These are phyloP conservation scores for Vickermania ingenoplastis DNA, from an alignment of 208 protist genomes.

Conservation along the genomic window DNA sequence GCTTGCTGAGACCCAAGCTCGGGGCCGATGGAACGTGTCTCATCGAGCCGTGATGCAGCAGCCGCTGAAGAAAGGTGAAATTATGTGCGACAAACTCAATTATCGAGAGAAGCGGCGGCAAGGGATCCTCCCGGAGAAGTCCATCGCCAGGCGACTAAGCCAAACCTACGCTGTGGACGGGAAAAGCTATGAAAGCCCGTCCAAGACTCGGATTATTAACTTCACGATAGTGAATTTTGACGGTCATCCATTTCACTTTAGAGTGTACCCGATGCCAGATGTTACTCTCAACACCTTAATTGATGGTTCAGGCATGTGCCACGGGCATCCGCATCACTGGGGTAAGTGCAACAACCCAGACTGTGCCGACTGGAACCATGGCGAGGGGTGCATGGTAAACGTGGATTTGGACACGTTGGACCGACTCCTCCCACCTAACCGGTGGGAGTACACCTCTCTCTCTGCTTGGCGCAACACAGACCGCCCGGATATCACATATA, in stretches of 20 bases:
- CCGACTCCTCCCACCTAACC: slow-evolving; percentile 67
- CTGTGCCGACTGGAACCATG: slow-evolving; percentile 84
- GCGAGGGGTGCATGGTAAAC: slow-evolving; percentile 85
- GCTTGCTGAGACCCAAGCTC: slow-evolving; percentile 72
- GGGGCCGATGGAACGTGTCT: slow-evolving; percentile 71
- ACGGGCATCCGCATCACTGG: slow-evolving; percentile 71
- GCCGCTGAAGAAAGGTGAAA: slow-evolving; percentile 76
- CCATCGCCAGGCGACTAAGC: slow-evolving; percentile 67
- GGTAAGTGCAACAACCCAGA: slow-evolving; percentile 86
- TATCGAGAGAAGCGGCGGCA: slow-evolving; percentile 67
- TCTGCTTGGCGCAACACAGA: slow-evolving; percentile 65
- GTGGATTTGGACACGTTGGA: slow-evolving; percentile 86
- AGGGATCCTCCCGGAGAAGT: slow-evolving; percentile 77
- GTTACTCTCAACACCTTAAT: slow-evolving; percentile 87
- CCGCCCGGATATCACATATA: slow-evolving; percentile 77
- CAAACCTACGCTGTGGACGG: slow-evolving; percentile 81
- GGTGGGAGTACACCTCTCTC: slow-evolving; percentile 86
- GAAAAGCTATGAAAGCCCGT: slow-evolving; percentile 52
- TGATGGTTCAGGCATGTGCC: slow-evolving; percentile 85
- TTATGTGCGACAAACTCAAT: slow-evolving; percentile 85
- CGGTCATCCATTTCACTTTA: slow-evolving; percentile 85
- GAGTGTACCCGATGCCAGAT: slow-evolving; percentile 82
- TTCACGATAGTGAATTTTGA: slow-evolving; percentile 81
- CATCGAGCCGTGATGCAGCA: slow-evolving; percentile 80
- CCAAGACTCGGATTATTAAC: slow-evolving; percentile 79